Base-by-base conservation (phyloP, 2,329 filamentous ascomycete species). In the Bertia moriformis region DNA sequence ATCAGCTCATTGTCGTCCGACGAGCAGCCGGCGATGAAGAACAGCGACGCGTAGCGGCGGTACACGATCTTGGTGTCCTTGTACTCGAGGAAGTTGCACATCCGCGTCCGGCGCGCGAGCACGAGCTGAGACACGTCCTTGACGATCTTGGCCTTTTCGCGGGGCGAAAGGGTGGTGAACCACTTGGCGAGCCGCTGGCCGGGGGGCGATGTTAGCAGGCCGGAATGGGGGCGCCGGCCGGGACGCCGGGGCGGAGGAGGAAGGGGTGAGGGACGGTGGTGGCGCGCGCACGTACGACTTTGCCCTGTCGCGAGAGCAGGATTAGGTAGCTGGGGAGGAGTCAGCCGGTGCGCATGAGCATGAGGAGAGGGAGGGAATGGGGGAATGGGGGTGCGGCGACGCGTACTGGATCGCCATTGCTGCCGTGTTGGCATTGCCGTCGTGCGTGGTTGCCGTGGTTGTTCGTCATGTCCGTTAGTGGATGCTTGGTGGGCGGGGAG, bases 41-140 rank as follows among this genome's bases (percentile, higher is more conserved):
- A 98, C 45, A 98, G 80, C 42, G 91, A 96, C 44, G 91, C 91
- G 62, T 98, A 98, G 59, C 91, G 86, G 52, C 91, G 87, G 65
- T 98, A 98, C 42, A 98, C 89, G 50, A 98, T 88, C 65, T 98
- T 98, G 51, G 84, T 93, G 63, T 98, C 91, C 78, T 98, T 98
- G 64, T 98, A 98, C 60, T 98, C 91, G 44, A 98, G 75, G 63
- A 98, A 98, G 65, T 98, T 98, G 75, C 91, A 98, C 91, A 98
- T 98, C 59, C 91, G 86, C 43, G 91, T 96, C 55, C 91, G 78
- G 50, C 91, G 78, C 45, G 91, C 91, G 49, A 98, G 79, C 50
- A 98, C 91, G 38, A 96, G 83, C 64, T 96, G 91, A 44, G 91
- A 88, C 53, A 98, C 91, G 70, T 98, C 91, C 65, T 98, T 98